Conservation (phyloP, 75 land plant genomes). For the Cupressus sempervirens region DNA sequence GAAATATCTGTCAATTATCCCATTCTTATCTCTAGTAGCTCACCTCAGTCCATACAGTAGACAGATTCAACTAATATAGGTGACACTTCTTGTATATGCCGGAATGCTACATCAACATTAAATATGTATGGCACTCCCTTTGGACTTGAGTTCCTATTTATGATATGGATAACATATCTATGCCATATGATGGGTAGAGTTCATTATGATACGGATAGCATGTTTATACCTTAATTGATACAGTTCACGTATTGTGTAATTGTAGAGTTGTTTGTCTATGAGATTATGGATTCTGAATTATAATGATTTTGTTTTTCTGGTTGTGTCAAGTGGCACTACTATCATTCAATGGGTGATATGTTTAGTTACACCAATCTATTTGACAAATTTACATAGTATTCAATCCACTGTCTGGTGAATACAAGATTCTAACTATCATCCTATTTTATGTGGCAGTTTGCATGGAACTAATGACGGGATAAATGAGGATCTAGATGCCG, state of each 20-base stretch:
- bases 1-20: not conserved
- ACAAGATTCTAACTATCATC: not conserved
- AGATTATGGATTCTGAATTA: not conserved
- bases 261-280: not conserved
- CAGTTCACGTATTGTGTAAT: not conserved
- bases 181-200: not conserved
- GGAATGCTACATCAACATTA: not conserved
- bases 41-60: not conserved
- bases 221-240: not conserved
- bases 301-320: not conserved
- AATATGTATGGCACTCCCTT: not conserved
- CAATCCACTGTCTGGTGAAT: not conserved
- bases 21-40: not conserved
- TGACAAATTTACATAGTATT: not conserved
- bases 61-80: not conserved
- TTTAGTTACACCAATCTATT: not conserved
- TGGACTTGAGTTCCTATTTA: not conserved
- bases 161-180: too few species aligned
- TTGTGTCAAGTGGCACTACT: not conserved
- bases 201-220: not conserved
- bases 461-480: constrained; percentile 23
- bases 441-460: not conserved
- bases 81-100: not conserved
- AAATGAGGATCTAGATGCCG: constrained; percentile 39
- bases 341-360: not conserved